A percentile compares a stretch with the other conserved stretches of the same genome.
phyloP scores from a whole-genome alignment of 1,139 yeast genomes.

The Suhomyces terraborum region DNA sequence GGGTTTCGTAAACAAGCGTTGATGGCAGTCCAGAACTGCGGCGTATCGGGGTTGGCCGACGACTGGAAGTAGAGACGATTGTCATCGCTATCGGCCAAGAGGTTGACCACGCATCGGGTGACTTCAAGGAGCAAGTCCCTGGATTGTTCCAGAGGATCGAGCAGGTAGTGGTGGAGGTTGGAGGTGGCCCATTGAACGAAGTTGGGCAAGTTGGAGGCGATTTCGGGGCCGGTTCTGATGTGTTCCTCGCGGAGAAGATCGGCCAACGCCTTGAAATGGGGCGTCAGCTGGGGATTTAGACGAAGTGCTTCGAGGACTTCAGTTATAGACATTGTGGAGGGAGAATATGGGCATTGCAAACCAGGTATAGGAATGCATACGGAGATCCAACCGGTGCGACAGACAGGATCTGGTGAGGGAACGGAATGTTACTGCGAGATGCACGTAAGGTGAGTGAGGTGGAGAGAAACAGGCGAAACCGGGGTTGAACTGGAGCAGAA shows the following conservation, averaged over 20 bases:
- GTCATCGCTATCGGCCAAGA: conserved; percentile 39
- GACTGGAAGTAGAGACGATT: conserved; percentile 30
- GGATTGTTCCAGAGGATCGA: not conserved
- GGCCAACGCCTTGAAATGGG: conserved; percentile 21
- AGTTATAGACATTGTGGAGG: conserved; percentile 8
- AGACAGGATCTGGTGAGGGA: conserved; percentile 5
- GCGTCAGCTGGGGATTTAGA: conserved; percentile 5
- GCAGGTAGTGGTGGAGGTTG: conserved; percentile 14
- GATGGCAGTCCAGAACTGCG: conserved; percentile 26
- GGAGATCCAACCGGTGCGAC: conserved; percentile 7
- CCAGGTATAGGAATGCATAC: conserved; percentile 7
- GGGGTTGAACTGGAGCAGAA: not conserved
- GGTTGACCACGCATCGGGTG: conserved; percentile 28
- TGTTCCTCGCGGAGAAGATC: conserved; percentile 32
- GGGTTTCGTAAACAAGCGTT: conserved; percentile 3
- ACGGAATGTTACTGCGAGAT: conserved; percentile 1
- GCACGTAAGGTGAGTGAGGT: not conserved
- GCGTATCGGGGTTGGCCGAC: conserved; percentile 7
- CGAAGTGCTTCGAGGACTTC: conserved; percentile 9
- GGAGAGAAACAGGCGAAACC: not conserved
- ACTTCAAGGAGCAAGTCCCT: conserved; percentile 10
- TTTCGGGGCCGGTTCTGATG: conserved; percentile 21
- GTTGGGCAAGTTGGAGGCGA: conserved; percentile 13
- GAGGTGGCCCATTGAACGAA: conserved; percentile 14
- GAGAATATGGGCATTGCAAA: conserved; percentile 7